Conservation (phyloP, 2,329 filamentous ascomycete genomes). For the Colletotrichum sp. region DNA sequence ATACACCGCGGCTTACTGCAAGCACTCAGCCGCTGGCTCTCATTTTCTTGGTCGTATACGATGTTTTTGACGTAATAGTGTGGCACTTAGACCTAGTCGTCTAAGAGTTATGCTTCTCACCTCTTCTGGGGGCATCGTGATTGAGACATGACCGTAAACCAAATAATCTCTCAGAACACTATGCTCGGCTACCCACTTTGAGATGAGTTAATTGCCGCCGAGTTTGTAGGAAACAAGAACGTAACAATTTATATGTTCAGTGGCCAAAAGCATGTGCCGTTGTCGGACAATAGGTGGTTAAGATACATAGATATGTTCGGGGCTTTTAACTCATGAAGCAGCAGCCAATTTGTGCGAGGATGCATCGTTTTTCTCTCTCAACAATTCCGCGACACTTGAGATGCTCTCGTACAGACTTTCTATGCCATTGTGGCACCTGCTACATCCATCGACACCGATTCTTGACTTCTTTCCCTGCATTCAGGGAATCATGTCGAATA, state of each 20-base stretch:
- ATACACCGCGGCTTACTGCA: neutral
- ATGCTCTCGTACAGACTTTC: neutral
- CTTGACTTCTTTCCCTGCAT: neutral
- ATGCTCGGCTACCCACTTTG: too few species aligned
- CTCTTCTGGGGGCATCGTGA: neutral
- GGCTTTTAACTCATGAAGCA: neutral
- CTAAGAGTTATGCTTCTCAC: neutral
- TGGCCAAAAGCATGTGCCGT: neutral
- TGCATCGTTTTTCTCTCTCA: too few species aligned
- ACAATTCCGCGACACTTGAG: neutral
- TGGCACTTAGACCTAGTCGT: neutral
- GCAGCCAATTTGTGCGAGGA: neutral
- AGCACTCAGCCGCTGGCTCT: neutral
- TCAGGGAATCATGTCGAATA: neutral
- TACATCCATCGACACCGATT: neutral
- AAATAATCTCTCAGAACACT: neutral
- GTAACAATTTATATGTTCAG: neutral
- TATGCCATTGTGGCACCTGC: neutral
- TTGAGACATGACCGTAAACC: neutral
- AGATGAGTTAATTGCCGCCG: neutral
- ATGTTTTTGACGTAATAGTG: neutral
- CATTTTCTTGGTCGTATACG: neutral
- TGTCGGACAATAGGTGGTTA: neutral
- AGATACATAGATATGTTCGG: neutral
- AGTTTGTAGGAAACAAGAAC: neutral